These are phyloP conservation scores for Amylocarpus encephaloides DNA, from an alignment of 2,329 filamentous ascomycete species.

Conservation along the genomic window DNA sequence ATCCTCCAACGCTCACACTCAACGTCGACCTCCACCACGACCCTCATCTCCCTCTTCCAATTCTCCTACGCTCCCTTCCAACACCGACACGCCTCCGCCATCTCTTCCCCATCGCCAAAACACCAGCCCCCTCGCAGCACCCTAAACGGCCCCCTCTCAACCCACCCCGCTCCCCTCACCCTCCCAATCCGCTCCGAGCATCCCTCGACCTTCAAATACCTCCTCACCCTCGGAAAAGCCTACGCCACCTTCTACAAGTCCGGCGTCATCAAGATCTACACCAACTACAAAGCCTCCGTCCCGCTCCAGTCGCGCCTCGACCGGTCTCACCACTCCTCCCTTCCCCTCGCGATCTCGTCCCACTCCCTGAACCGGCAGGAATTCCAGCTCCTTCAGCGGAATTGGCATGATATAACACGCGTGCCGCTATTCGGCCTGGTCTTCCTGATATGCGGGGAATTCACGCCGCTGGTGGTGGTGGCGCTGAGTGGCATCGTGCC, in stretches of 20 bases:
- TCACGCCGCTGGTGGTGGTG: slow-evolving; percentile 74
- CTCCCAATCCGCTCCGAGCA: slow-evolving; percentile 50
- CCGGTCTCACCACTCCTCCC: slow-evolving; percentile 33
- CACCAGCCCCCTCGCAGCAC: slow-evolving; percentile 18
- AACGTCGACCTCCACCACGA: slow-evolving; percentile 31
- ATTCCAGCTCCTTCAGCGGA: slow-evolving; percentile 64
- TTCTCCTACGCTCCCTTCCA: slow-evolving; percentile 28
- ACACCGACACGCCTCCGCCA: slow-evolving; percentile 35
- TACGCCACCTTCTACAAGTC: slow-evolving; percentile 85
- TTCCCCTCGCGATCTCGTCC: slow-evolving; percentile 29
- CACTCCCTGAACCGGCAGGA: slow-evolving; percentile 54
- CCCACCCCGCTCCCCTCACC: slow-evolving; percentile 63
- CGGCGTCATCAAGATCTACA: slow-evolving; percentile 67
- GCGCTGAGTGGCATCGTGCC: slow-evolving; percentile 67
- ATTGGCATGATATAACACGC: slow-evolving; percentile 65
- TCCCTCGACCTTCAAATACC: slow-evolving; percentile 33
- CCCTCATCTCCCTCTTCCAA: slow-evolving; percentile 35
- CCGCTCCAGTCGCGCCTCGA: slow-evolving; percentile 43
- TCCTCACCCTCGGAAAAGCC: slow-evolving; percentile 51
- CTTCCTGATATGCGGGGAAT: slow-evolving; percentile 74
- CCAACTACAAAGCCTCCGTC: slow-evolving; percentile 49
- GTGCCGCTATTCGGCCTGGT: slow-evolving; percentile 73
- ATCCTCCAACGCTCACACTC: slow-evolving; percentile 11
- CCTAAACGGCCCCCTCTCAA: slow-evolving; percentile 67
- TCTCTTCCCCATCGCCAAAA: background rate